Base-by-base conservation (phyloP, 371 early-diverging fungal species). In the Phascolomyces articulosus region DNA sequence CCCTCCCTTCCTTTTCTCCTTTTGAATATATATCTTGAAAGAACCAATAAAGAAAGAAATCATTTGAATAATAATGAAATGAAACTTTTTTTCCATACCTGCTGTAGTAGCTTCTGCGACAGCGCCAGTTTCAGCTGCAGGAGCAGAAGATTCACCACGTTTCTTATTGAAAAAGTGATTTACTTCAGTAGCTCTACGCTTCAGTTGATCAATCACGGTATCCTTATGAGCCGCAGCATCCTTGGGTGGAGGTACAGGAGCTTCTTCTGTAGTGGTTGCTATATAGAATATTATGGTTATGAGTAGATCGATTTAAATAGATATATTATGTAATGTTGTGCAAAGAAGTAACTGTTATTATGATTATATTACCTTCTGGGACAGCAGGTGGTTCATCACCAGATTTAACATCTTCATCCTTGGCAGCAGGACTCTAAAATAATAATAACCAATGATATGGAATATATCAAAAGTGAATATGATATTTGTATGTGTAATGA, bases 371-470 rank as follows among this genome's bases (percentile, higher is more conserved):
- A 51, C 51, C 51, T 51, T 51, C 51, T 51, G 21, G 21, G 9
- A n/a, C 51, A 47, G 47, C 47, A 51, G 11, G 51, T 51, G 51
- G 24, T 51, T 51, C 51, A 51, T 51, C 51, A 51, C 23, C 51
- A 51, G 51, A 15, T 24, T 51, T 51, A 1, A 16, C 16, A 10
- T 51, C 51, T 24, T 51, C 51, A 7, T 51, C 51, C 23, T 51
- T 51, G 23, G 44, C n/a, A 44, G 51, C 23, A 24, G 51, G 51
- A 3, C 51, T 51, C 51, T 51, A 34, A 34, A 9, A 34, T 6
- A 34, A 34, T 2, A 20, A 47, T 7, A 13, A 47, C 47, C 47
- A 20, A 47, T 4, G 18, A 20, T 18, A 18, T 20, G 20, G 47
- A 8, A 47, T 18, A 11, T 20, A 47, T 4, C 18, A 47, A 11